Percentiles rank a stretch among this genome's conserved stretches.
phyloP scores from a whole-genome alignment of 2,329 filamentous ascomycete genomes.

The Monilinia vaccinii-corymbosi region DNA sequence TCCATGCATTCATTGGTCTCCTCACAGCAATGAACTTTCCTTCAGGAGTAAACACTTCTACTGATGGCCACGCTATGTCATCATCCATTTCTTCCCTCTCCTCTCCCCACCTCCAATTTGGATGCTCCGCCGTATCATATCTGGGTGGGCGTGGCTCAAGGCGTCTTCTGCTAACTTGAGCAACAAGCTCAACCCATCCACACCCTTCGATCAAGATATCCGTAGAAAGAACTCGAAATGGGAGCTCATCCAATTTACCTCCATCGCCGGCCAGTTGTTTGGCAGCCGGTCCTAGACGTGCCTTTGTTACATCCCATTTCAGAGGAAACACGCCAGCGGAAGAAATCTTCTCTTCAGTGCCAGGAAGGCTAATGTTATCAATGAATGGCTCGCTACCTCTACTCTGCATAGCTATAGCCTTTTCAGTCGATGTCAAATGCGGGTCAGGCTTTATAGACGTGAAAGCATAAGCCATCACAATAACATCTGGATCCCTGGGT shows the following conservation, averaged over 20 bases:
- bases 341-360: slow-evolving; percentile 46
- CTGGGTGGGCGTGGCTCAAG: not conserved
- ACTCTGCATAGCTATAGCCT: slow-evolving; percentile 65
- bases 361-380: slow-evolving; percentile 53
- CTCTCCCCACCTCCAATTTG: not conserved
- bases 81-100: not conserved
- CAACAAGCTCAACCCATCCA: slow-evolving; percentile 84
- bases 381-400: slow-evolving; percentile 52
- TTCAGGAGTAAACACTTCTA: slow-evolving; percentile 79
- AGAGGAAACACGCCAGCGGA: slow-evolving; percentile 70
- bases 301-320: slow-evolving; percentile 73
- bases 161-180: slow-evolving; percentile 62
- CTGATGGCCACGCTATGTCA: slow-evolving; percentile 49
- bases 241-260: slow-evolving; percentile 57
- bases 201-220: slow-evolving; percentile 88
- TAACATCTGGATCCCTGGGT: slow-evolving; percentile 52
- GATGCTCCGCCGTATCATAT: not conserved
- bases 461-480: slow-evolving; percentile 80
- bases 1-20: slow-evolving; percentile 62
- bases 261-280: slow-evolving; percentile 51
- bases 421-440: slow-evolving; percentile 71
- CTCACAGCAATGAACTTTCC: slow-evolving; percentile 68
- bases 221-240: slow-evolving; percentile 69
- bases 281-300: slow-evolving; percentile 65
- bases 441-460: slow-evolving; percentile 54